Percentiles rank a stretch among this genome's conserved stretches.
phyloP scores from a whole-genome alignment of 306 rosid genomes.

The Pyrus bretschneideri region DNA sequence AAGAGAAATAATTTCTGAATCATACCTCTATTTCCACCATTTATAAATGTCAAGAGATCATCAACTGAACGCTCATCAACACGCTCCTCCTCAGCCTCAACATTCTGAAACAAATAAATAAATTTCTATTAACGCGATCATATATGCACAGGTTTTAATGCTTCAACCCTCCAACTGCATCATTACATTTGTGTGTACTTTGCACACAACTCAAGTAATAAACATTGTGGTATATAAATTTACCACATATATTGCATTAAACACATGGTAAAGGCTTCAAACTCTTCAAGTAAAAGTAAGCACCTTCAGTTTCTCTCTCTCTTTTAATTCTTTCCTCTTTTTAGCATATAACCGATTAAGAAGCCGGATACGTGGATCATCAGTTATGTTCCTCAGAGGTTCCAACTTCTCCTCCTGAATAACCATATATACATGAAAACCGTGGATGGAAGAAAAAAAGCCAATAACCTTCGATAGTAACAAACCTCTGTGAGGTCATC shows the following conservation, averaged over 20 bases:
- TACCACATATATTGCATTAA: slow-evolving; percentile 27
- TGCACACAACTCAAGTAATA: slow-evolving; percentile 19
- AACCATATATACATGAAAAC: slow-evolving; percentile 26
- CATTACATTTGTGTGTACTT: neutral
- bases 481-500: slow-evolving; percentile 91
- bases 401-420: slow-evolving; percentile 88
- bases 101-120: slow-evolving; percentile 45
- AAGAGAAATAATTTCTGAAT: neutral
- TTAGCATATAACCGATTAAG: slow-evolving; percentile 79
- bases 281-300: slow-evolving; percentile 22
- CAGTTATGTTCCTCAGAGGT: slow-evolving; percentile 69
- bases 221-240: slow-evolving; percentile 9
- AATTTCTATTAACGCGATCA: slow-evolving; percentile 13
- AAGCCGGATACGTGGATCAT: slow-evolving; percentile 93
- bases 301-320: slow-evolving; percentile 75
- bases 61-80: slow-evolving; percentile 87
- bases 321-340: slow-evolving; percentile 75
- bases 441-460: slow-evolving; percentile 1
- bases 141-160: neutral
- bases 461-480: slow-evolving; percentile 6
- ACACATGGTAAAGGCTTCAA: slow-evolving; percentile 30
- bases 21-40: slow-evolving; percentile 66
- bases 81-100: slow-evolving; percentile 63
- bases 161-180: neutral
- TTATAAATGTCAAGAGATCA: slow-evolving; percentile 81